phyloP scores from a whole-genome alignment of 1,139 yeast species.

The Kodamaea fungicola region DNA sequence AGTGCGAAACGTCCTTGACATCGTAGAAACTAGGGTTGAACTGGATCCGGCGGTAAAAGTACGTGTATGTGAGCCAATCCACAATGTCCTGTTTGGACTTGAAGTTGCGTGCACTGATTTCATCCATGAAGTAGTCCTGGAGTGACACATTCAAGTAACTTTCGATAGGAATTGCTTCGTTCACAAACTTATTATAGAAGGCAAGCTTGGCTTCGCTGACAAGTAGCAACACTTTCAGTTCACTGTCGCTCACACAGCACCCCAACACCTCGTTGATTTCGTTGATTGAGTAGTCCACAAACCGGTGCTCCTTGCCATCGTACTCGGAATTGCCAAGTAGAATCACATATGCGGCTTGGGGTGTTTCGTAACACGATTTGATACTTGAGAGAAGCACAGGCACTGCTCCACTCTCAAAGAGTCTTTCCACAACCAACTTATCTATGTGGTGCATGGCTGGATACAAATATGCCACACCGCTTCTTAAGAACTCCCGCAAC shows the following conservation, averaged over 20 bases:
- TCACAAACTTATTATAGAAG: constrained; percentile 69
- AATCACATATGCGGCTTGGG: constrained; percentile 51
- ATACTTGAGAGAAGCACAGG: constrained; percentile 55
- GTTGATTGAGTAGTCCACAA: constrained; percentile 63
- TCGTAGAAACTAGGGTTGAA: constrained; percentile 90
- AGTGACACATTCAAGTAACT: constrained; percentile 60
- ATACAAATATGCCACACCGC: constrained; percentile 69
- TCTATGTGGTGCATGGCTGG: constrained; percentile 60
- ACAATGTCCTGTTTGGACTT: constrained; percentile 77
- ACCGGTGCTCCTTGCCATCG: constrained; percentile 73
- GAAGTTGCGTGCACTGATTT: constrained; percentile 65
- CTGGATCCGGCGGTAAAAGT: constrained; percentile 74
- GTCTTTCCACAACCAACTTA: constrained; percentile 47
- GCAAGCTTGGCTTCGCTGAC: constrained; percentile 55
- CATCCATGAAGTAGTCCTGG: constrained; percentile 68
- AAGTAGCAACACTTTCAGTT: constrained; percentile 46
- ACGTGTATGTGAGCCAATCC: constrained; percentile 85
- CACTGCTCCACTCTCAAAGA: constrained; percentile 49
- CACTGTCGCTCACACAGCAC: constrained; percentile 27
- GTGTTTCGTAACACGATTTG: constrained; percentile 51
- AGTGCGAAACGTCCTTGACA: constrained; percentile 55
- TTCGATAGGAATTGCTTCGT: constrained; percentile 79
- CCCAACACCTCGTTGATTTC: constrained; percentile 77
- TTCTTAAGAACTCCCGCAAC: constrained; percentile 41
- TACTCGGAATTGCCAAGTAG: constrained; percentile 69